Evolutionary conservation across 2,329 filamentous ascomycete genomes (phyloP), one percentile per base, ranked within the genome.

Genomic region (Herpotrichia juniperi): DNA sequence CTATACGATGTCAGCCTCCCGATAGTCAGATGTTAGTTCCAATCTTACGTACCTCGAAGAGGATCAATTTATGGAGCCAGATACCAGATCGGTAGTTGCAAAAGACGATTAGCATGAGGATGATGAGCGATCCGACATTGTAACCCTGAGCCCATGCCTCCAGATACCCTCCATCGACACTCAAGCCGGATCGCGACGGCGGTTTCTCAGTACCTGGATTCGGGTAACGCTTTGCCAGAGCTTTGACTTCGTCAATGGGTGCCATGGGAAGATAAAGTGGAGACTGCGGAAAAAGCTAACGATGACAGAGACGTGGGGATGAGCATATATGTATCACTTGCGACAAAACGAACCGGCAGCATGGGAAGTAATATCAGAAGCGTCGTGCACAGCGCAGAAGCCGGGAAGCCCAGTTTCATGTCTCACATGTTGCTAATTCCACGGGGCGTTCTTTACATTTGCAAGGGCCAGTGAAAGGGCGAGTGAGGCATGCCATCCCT

Each of bases 61-160:
- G 57, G 54, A 72, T 72, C 37, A 72, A 63, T 42, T 72, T 72
- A 42, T 72, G 69, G 11, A 72, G 57, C 55, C 58, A 61, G 42
- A 67, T 68, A 10, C 67, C 68, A 12, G 63, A 62, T 7, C 68
- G 61, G 40, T 72, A 72, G 34, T 72, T 72, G 59, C 69, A 72
- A 39, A 72, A 68, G 10, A 72, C 68, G n/a, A 72, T 68, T 35
- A 72, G 52, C 4, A 72, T 68, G 17, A 72, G 49, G 8, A 72
- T 67, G 16, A 71, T 58, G 30, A 72, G 55, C 37, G 64, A 67
- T 12, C 69, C 69, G 3, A 72, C 69, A 25, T 72, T 67, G 46
- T 70, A 72, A n/a, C 69, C 69, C 54, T 72, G 66, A 11, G 68
- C 68, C 69, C 68, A 72, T 17, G 68, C 68, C 42, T 72, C 69